phyloP scores from a whole-genome alignment of 257 asterid species.

The Solanum pinnatisectum region DNA sequence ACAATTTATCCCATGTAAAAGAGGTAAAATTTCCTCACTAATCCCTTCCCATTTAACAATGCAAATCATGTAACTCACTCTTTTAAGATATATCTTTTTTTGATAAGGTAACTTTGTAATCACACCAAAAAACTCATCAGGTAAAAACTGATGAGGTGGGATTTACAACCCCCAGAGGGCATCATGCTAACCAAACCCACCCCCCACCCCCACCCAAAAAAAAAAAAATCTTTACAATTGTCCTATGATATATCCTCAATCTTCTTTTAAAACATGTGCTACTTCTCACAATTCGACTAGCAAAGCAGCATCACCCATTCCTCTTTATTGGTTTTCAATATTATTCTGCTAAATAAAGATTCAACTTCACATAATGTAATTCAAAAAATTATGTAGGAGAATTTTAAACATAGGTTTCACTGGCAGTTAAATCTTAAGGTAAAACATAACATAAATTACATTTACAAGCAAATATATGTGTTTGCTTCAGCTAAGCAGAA shows the following conservation, averaged over 20 bases:
- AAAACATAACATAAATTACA: neutral
- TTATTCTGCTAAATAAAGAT: neutral
- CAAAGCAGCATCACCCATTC: neutral
- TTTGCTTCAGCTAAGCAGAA: neutral
- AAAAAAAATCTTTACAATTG: too few relatives aligned
- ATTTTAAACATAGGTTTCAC: neutral
- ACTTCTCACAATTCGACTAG: neutral
- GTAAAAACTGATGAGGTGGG: too few relatives aligned
- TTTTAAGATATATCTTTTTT: neutral
- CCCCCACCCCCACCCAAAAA: too few relatives aligned
- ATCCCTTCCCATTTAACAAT: neutral
- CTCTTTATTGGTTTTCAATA: neutral
- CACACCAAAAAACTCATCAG: too few relatives aligned
- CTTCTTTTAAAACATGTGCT: neutral
- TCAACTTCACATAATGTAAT: neutral
- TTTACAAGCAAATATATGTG: neutral
- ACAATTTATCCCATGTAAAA: neutral
- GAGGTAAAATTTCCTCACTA: neutral
- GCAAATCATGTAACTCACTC: neutral
- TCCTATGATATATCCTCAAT: neutral
- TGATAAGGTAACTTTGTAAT: too few relatives aligned
- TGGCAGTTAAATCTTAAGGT: neutral
- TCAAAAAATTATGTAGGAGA: neutral
- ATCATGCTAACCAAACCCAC: too few relatives aligned
- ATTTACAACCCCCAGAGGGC: too few relatives aligned